Evolutionary conservation across 164 flowering plant genomes (phyloP), one percentile per base, ranked within the genome.

Genomic region (Vitis labrusca): DNA sequence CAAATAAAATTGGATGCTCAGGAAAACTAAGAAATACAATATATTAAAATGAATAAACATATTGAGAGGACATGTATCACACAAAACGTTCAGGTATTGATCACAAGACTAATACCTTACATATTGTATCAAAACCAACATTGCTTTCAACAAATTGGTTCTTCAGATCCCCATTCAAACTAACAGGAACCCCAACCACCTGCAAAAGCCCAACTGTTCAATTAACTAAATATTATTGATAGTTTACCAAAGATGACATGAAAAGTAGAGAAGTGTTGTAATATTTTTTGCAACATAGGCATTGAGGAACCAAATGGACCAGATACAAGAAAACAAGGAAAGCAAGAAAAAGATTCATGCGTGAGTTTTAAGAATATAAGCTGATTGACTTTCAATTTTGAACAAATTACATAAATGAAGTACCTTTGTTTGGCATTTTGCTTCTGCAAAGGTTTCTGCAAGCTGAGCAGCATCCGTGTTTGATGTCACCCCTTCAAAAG

Each of bases 181-280:
- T 95, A 73, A 95, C 98, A 67, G 99, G 98, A 77, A 95, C 96
- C 27, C 99, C 98, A 67, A 95, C 94, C 71, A 95, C 99, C 99
- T 95, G 87, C 52, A 69, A 64, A 77, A 61, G 15, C 59, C 27
- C 63, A 50, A 47, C 23, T 50, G 12, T 49, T 49, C 48, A 68
- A 7, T 59, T 49, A 52, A 60, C 37, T 15, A 30, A 49, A 59
- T 9, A 10, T 9, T 16, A 13, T 5, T 13, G 56, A 19, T 57
- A 48, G 69, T 3, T 14, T 51, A 6, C 13, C 7, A 51, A n/a
- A n/a, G n/a, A 53, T 13, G 56, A 37, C n/a, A 53, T 14, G 6
- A 64, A 64, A 48, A 19, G 50, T 37, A 37, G 44, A 37, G 44
- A 37, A 37, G 44, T 6, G 7, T 37, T 6, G 7, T 37, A 6